Evolutionary conservation across 2,329 filamentous ascomycete genomes (phyloP).

Genomic region (Colletotrichum sp.): DNA sequence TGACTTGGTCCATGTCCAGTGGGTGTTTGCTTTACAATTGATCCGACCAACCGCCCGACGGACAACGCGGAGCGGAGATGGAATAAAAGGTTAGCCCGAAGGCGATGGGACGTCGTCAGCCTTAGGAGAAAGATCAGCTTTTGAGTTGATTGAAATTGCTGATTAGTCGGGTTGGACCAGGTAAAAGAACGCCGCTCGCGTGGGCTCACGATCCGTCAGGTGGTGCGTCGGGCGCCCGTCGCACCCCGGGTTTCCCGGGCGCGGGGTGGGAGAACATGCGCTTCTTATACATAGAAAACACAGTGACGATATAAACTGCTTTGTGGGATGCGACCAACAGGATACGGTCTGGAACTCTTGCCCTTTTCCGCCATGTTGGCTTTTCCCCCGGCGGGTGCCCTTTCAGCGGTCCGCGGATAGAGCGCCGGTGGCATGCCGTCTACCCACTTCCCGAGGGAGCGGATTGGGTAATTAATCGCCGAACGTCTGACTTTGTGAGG

Average conservation of each 20-base stretch:
- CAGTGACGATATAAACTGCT: neutral
- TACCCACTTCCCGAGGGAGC: neutral
- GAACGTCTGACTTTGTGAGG: neutral
- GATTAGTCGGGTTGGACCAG: neutral
- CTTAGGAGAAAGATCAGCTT: neutral
- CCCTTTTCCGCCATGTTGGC: neutral
- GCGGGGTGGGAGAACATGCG: neutral
- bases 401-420: neutral
- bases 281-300: neutral
- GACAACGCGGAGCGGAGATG: neutral
- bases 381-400: neutral
- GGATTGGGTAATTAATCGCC: neutral
- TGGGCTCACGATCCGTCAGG: neutral
- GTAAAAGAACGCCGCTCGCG: neutral
- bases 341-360: neutral
- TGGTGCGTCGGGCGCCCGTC: neutral
- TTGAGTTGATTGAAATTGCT: neutral
- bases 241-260: neutral
- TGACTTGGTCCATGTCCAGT: neutral
- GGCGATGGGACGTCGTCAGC: neutral
- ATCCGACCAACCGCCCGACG: neutral
- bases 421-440: neutral
- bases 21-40: no score
- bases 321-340: neutral
- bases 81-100: neutral